phyloP scores from a whole-genome alignment of 1,284 basidiomycete species.

The Afroboletus lepidellus region DNA sequence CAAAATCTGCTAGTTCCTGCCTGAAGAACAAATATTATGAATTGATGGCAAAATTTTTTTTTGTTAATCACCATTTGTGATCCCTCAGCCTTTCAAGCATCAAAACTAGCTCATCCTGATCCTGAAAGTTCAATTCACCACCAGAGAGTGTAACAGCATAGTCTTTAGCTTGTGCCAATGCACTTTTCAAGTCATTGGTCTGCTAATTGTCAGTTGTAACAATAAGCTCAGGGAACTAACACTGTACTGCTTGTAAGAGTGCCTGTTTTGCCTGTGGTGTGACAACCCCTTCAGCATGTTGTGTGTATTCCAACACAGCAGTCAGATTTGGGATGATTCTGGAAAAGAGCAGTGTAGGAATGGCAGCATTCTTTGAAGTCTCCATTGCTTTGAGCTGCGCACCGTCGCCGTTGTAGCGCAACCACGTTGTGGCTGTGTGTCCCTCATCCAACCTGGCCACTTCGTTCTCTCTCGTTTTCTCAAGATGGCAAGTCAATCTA shows the following conservation, averaged over 20 bases:
- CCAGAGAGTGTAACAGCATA: conserved; percentile 56
- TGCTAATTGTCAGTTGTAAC: conserved; percentile 25
- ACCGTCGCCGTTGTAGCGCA: too few relatives aligned
- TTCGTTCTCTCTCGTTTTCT: too few relatives aligned
- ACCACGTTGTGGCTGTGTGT: too few relatives aligned
- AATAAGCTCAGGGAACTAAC: not conserved
- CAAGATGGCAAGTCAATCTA: conserved; percentile 33
- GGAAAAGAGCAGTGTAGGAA: conserved; percentile 43
- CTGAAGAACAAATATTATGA: conserved; percentile 22
- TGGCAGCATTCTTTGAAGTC: conserved; percentile 1
- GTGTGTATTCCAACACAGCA: conserved; percentile 52
- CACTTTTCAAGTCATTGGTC: conserved; percentile 65
- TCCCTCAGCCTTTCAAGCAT: conserved; percentile 60
- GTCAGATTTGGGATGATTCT: conserved; percentile 53
- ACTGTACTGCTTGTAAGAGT: conserved; percentile 61
- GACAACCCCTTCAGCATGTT: conserved; percentile 48
- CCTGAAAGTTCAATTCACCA: conserved; percentile 59
- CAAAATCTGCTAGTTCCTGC: conserved; percentile 43
- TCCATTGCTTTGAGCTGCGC: too few relatives aligned
- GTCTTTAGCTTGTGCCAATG: conserved; percentile 56
- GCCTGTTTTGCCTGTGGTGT: conserved; percentile 58
- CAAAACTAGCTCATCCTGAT: conserved; percentile 63
- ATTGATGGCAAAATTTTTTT: not conserved
- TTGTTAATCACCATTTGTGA: conserved; percentile 51
- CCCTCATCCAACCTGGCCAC: too few relatives aligned